A percentile compares a stretch with the other conserved stretches of the same genome.
These are phyloP conservation scores for Penicillium thymicola DNA, from an alignment of 2,329 filamentous ascomycete genomes.

Conservation along the genomic window DNA sequence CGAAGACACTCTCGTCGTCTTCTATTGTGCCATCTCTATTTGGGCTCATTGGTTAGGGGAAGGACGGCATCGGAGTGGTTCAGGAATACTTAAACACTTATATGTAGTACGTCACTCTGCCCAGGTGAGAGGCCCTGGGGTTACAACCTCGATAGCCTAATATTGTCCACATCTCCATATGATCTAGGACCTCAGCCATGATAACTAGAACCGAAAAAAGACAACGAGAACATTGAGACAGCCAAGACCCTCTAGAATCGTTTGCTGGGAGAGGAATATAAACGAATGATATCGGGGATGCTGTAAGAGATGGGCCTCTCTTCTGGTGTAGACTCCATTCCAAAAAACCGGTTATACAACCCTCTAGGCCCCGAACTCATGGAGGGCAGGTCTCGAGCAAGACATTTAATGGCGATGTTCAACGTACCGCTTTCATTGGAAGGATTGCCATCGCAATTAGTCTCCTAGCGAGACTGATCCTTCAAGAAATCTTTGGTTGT, in stretches of 20 bases:
- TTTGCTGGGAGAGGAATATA: conserved; percentile 11
- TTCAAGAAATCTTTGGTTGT: conserved; percentile 12
- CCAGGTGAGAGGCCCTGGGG: not conserved
- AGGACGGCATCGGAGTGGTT: too few relatives aligned
- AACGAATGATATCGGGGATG: conserved; percentile 14
- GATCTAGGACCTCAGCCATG: not conserved
- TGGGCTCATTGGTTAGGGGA: too few relatives aligned
- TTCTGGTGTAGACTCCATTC: not conserved
- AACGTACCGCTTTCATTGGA: conserved; percentile 6
- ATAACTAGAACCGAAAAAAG: not conserved
- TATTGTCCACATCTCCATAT: not conserved
- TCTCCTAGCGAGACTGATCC: not conserved
- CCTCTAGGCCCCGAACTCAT: conserved; percentile 10
- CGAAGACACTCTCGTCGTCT: too few relatives aligned
- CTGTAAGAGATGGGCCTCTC: conserved; percentile 4
- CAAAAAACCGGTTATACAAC: not conserved
- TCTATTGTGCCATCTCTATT: too few relatives aligned
- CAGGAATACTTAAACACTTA: not conserved
- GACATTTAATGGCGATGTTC: not conserved
- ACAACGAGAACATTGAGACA: not conserved
- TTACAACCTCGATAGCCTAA: not conserved
- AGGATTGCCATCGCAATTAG: not conserved
- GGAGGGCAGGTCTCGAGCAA: not conserved
- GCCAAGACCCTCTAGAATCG: not conserved
- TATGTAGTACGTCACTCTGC: not conserved